Percentiles rank a stretch among this genome's conserved stretches.
Conservation (phyloP, 75 land plant genomes). For the Pinus albicaulis region DNA sequence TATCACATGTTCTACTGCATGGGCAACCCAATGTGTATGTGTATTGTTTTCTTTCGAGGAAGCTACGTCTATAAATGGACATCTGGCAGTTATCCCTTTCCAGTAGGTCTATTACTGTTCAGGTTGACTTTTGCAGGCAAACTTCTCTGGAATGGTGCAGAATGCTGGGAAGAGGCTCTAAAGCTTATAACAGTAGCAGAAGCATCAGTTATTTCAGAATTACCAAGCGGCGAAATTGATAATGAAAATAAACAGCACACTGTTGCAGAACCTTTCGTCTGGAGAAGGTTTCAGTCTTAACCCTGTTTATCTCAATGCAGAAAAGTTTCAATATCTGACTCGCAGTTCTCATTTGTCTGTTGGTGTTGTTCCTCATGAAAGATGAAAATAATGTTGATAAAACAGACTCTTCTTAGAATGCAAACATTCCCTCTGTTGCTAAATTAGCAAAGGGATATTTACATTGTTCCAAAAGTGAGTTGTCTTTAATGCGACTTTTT, state of each 20-base stretch:
- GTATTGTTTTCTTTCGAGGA: neutral
- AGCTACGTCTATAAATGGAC: neutral
- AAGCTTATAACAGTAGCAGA: slow-evolving; percentile 69
- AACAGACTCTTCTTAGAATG: neutral
- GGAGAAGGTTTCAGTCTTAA: slow-evolving; percentile 48
- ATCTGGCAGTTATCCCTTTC: neutral
- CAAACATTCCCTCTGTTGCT: neutral
- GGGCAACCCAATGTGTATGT: neutral
- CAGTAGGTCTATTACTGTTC: neutral
- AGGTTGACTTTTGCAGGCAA: slow-evolving; percentile 52
- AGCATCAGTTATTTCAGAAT: slow-evolving; percentile 21
- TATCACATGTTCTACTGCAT: neutral
- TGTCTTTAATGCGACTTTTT: too few species aligned
- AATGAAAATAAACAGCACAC: neutral
- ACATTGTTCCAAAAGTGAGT: neutral
- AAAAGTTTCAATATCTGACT: neutral
- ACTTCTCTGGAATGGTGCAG: slow-evolving; percentile 81
- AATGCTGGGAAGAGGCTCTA: slow-evolving; percentile 83
- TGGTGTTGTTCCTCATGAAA: neutral
- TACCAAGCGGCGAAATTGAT: neutral
- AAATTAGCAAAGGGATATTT: neutral
- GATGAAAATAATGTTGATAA: neutral
- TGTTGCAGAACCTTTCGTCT: slow-evolving; percentile 32
- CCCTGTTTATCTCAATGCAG: neutral
- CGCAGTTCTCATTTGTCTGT: neutral